Conservation (phyloP, 208 protist species). For the Zelonia costaricensis region DNA sequence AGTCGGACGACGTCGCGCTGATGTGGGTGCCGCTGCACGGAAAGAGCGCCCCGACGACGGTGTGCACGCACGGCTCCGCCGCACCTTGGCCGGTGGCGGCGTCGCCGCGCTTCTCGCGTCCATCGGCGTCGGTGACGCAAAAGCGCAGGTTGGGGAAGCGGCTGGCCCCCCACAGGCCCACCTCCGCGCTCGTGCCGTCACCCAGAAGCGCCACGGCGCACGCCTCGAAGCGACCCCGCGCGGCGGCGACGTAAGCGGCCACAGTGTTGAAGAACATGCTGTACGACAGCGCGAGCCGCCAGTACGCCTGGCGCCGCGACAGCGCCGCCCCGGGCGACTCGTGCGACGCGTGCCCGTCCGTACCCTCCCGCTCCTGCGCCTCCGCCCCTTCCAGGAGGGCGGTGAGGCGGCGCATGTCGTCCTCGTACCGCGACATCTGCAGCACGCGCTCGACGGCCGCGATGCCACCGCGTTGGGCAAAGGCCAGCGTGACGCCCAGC, state of each 20-base stretch:
- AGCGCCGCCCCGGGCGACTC: not conserved
- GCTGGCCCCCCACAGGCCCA: slow-evolving; percentile 26
- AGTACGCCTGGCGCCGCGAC: slow-evolving; percentile 17
- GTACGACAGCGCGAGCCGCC: slow-evolving; percentile 28
- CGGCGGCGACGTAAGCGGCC: slow-evolving; percentile 20
- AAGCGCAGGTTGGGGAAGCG: slow-evolving; percentile 36
- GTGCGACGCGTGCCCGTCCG: slow-evolving; percentile 2
- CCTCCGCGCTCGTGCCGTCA: not conserved
- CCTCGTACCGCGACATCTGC: not conserved
- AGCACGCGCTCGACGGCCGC: slow-evolving; percentile 6
- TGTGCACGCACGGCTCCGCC: slow-evolving; percentile 3
- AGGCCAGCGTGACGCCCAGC: slow-evolving; percentile 15
- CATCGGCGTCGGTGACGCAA: not conserved
- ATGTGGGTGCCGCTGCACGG: slow-evolving; percentile 12
- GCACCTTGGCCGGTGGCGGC: not conserved
- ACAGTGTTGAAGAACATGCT: slow-evolving; percentile 43
- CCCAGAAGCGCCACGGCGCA: slow-evolving; percentile 28
- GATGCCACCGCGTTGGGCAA: slow-evolving; percentile 11
- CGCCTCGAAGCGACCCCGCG: slow-evolving; percentile 15
- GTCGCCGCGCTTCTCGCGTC: too few species aligned
- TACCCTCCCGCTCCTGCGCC: not conserved
- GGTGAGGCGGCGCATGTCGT: slow-evolving; percentile 10
- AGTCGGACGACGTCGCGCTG: slow-evolving; percentile 8
- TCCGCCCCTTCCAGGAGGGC: slow-evolving; percentile 20
- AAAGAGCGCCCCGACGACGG: slow-evolving; percentile 17